Conservation (phyloP, 768 basidiomycete species). For the Boletus rubropictus region DNA sequence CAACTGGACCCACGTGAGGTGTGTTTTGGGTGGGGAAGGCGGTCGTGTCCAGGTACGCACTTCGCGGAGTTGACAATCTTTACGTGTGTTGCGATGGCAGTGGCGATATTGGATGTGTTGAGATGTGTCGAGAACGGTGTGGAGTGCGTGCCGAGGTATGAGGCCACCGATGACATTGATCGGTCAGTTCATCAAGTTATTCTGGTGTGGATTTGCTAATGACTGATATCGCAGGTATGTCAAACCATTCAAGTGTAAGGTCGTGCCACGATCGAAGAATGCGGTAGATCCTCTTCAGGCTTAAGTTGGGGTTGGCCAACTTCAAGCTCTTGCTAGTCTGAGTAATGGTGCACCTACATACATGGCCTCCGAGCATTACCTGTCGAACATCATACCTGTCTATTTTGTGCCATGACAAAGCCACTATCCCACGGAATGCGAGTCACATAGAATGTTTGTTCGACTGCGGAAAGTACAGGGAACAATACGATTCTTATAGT, state of each 20-base stretch:
- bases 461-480: no score
- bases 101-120: conserved; percentile 13
- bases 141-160: background rate
- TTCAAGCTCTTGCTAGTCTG: no score
- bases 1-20: conserved; percentile 7
- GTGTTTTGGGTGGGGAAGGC: conserved; percentile 17
- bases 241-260: conserved; percentile 11
- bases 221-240: background rate
- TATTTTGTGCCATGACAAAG: no score
- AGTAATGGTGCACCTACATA: no score
- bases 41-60: conserved; percentile 7
- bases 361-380: no score
- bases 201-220: no score
- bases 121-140: no score
- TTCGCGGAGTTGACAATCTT: conserved; percentile 7
- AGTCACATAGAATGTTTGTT: no score
- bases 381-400: no score
- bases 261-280: conserved; percentile 1
- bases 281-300: conserved; percentile 4
- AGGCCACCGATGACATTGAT: background rate
- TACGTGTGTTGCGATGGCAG: background rate
- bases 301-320: no score
- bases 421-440: no score
- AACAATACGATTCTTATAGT: no score
- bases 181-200: background rate